phyloP scores from a whole-genome alignment of 441 rosid species.

The Brassica balearica region DNA sequence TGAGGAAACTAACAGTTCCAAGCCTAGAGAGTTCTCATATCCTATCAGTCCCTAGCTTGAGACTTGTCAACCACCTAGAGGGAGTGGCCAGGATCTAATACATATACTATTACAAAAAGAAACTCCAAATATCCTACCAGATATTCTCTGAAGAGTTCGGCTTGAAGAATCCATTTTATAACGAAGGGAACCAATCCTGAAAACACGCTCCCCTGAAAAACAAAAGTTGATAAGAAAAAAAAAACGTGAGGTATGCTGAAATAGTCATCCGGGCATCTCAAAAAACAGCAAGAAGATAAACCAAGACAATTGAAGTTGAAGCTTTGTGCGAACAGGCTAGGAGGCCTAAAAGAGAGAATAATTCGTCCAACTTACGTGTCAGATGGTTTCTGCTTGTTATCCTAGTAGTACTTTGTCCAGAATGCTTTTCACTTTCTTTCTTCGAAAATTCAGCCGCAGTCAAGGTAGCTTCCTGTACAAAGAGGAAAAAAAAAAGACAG shows the following conservation, averaged over 20 bases:
- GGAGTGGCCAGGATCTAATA: conserved; percentile 15
- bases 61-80: conserved; percentile 26
- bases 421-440: conserved; percentile 67
- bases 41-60: neutral
- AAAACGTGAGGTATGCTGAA: conserved; percentile 25
- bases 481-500: conserved; percentile 13
- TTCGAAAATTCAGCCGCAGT: conserved; percentile 85
- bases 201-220: conserved; percentile 73
- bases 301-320: conserved; percentile 30
- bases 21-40: conserved; percentile 24
- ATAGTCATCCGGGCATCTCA: conserved; percentile 15
- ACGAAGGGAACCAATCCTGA: conserved; percentile 80
- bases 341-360: conserved; percentile 7
- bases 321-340: conserved; percentile 39
- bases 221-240: conserved; percentile 29
- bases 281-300: conserved; percentile 25
- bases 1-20: conserved; percentile 25
- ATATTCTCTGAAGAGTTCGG: conserved; percentile 87
- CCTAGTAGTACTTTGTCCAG: conserved; percentile 45
- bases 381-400: conserved; percentile 54
- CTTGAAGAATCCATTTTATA: conserved; percentile 95
- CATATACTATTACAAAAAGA: neutral
- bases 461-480: conserved; percentile 80
- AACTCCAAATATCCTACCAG: conserved; percentile 56
- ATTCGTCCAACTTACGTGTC: conserved; percentile 54